Percentiles rank a stretch among this genome's conserved stretches.
Conservation (phyloP, 2,329 filamentous ascomycete species). For the Xylaria polymorpha region DNA sequence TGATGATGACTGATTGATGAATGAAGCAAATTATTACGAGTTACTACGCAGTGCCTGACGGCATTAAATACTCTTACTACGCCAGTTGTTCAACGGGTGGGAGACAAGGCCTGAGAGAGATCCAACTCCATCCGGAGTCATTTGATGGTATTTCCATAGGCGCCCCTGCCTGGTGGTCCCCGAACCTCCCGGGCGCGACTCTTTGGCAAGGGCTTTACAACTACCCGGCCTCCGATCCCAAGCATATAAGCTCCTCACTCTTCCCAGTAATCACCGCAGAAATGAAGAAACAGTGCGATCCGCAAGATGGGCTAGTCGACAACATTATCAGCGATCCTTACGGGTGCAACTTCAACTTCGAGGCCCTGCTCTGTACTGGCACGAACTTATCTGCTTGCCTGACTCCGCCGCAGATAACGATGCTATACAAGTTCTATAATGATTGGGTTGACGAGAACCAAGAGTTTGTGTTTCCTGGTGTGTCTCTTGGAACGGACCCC, state of each 20-base stretch:
- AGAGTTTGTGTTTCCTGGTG: conserved; percentile 47
- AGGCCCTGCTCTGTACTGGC: conserved; percentile 52
- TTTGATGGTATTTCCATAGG: conserved; percentile 69
- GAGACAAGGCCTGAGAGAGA: conserved; percentile 66
- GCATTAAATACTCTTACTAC: conserved; percentile 63
- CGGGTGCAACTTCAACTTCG: conserved; percentile 55
- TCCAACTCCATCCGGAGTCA: conserved; percentile 64
- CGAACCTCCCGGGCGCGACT: conserved; percentile 54
- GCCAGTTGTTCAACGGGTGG: conserved; percentile 70
- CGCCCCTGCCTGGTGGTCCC: conserved; percentile 62
- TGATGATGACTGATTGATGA: conserved; percentile 3
- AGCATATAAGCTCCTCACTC: conserved; percentile 55
- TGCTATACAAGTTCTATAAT: conserved; percentile 46
- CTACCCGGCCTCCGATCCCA: conserved; percentile 53
- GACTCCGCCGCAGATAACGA: conserved; percentile 55
- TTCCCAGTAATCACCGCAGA: conserved; percentile 56
- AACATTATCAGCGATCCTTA: conserved; percentile 56
- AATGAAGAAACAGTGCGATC: conserved; percentile 58
- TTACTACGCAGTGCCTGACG: conserved; percentile 57
- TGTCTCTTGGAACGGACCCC: conserved; percentile 44
- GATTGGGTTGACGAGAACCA: conserved; percentile 46
- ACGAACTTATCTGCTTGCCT: conserved; percentile 51
- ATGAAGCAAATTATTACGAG: conserved; percentile 56
- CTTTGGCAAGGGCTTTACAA: conserved; percentile 58
- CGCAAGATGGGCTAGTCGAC: conserved; percentile 57